Conservation (phyloP, 1,284 basidiomycete genomes). For the Xanthoconium separans region DNA sequence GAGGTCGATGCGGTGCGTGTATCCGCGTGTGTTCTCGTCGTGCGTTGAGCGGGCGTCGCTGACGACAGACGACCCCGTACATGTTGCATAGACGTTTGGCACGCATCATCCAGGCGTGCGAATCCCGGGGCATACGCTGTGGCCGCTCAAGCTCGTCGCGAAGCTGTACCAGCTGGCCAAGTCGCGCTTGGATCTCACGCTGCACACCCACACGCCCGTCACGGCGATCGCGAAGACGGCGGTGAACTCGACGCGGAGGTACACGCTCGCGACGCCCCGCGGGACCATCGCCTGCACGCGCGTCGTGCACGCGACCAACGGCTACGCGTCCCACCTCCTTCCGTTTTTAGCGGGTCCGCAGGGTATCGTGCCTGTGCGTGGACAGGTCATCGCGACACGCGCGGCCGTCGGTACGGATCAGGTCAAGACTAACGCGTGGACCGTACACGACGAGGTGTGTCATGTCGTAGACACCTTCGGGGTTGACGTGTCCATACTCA, state of each 20-base stretch:
- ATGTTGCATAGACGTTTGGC: slow-evolving; percentile 66
- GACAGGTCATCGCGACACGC: slow-evolving; percentile 66
- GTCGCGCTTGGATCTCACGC: slow-evolving; percentile 40
- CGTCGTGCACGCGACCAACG: slow-evolving; percentile 82
- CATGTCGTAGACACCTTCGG: no score
- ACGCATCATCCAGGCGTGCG: slow-evolving; percentile 51
- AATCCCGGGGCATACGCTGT: slow-evolving; percentile 62
- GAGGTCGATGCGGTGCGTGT: slow-evolving; percentile 47
- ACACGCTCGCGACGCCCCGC: slow-evolving; percentile 47
- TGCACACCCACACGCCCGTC: slow-evolving; percentile 74
- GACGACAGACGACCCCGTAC: no score
- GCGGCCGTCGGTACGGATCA: slow-evolving; percentile 44
- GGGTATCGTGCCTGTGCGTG: slow-evolving; percentile 71
- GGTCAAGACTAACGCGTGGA: slow-evolving; percentile 42
- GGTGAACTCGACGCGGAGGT: slow-evolving; percentile 2
- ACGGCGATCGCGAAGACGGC: slow-evolving; percentile 36
- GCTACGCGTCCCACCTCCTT: slow-evolving; percentile 64
- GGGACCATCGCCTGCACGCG: slow-evolving; percentile 56
- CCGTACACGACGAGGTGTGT: slow-evolving; percentile 41
- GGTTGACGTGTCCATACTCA: no score
- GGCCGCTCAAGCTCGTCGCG: slow-evolving; percentile 76
- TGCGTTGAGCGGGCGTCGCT: neutral
- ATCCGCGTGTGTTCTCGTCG: neutral
- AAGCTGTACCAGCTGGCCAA: slow-evolving; percentile 52
- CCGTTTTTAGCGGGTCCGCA: slow-evolving; percentile 53